phyloP scores from a whole-genome alignment of 768 basidiomycete species.

The Kwoniella europaea region DNA sequence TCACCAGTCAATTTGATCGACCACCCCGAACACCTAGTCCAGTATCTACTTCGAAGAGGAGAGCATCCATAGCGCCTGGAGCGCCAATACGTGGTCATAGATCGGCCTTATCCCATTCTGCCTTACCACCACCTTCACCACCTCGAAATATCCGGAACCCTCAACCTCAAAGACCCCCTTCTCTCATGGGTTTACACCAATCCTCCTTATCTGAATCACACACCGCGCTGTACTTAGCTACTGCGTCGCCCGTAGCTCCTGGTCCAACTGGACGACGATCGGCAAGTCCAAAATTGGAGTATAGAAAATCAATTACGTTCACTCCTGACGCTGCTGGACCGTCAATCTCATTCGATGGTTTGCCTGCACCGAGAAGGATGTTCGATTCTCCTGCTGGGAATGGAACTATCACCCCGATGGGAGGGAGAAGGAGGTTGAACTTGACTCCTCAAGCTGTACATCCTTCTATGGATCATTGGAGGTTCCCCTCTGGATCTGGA shows the following conservation, averaged over 20 bases:
- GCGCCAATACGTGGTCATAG: conserved; percentile 44
- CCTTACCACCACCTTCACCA: conserved; percentile 23
- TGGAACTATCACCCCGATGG: conserved; percentile 16
- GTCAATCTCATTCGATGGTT: conserved; percentile 28
- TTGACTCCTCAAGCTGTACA: conserved; percentile 31
- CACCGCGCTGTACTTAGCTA: conserved; percentile 47
- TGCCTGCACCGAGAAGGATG: conserved; percentile 22
- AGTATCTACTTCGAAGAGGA: conserved; percentile 18
- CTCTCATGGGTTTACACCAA: conserved; percentile 42
- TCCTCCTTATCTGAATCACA: conserved; percentile 52
- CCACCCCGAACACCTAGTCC: conserved; percentile 47
- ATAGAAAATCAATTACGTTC: conserved; percentile 39
- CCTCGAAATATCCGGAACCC: neutral
- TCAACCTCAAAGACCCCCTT: conserved; percentile 31
- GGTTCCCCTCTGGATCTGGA: conserved; percentile 38
- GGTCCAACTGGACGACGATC: conserved; percentile 20
- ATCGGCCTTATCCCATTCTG: conserved; percentile 27
- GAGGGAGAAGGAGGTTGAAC: conserved; percentile 16
- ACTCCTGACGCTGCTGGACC: conserved; percentile 43
- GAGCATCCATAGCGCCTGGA: conserved; percentile 31
- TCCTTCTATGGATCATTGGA: conserved; percentile 44
- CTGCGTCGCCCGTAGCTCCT: conserved; percentile 41
- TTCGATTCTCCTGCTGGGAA: conserved; percentile 19
- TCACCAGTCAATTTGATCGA: conserved; percentile 42
- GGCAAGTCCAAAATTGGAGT: conserved; percentile 37